These are phyloP conservation scores for Acer campestre DNA, from an alignment of 345 rosid species.

Conservation along the genomic window DNA sequence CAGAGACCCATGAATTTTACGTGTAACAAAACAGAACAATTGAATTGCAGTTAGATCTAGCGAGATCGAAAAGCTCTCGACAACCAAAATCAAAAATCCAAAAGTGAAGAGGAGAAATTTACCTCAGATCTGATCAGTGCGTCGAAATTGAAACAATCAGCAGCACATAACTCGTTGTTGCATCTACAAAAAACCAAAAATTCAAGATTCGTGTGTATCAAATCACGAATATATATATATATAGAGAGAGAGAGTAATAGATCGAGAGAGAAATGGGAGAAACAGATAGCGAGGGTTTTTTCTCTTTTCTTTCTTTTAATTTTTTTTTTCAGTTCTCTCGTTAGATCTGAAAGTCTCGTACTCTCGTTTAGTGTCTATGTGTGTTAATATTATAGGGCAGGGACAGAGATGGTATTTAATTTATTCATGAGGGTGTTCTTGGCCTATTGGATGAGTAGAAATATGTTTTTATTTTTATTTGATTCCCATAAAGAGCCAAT, in stretches of 20 bases:
- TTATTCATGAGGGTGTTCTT: neutral
- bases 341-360: slow-evolving; percentile 24
- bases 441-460: neutral
- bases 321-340: slow-evolving; percentile 9
- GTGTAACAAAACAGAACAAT: slow-evolving; percentile 6
- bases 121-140: slow-evolving; percentile 65
- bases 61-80: slow-evolving; percentile 6
- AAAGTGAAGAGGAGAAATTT: slow-evolving; percentile 19
- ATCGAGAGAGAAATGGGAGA: neutral
- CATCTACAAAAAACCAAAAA: slow-evolving; percentile 24
- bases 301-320: neutral
- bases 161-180: neutral
- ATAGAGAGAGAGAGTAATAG: neutral
- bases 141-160: neutral
- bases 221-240: neutral
- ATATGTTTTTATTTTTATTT: neutral
- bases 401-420: slow-evolving; percentile 12
- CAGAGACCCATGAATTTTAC: neutral
- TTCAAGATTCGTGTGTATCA: slow-evolving; percentile 3
- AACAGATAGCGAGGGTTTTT: slow-evolving; percentile 7
- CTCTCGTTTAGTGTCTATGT: neutral
- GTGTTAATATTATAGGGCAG: slow-evolving; percentile 5
- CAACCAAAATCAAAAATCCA: neutral
- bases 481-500: too few species aligned
- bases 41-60: slow-evolving; percentile 12